phyloP scores from a whole-genome alignment of 2,329 filamentous ascomycete species.

The Colletotrichum lentis region DNA sequence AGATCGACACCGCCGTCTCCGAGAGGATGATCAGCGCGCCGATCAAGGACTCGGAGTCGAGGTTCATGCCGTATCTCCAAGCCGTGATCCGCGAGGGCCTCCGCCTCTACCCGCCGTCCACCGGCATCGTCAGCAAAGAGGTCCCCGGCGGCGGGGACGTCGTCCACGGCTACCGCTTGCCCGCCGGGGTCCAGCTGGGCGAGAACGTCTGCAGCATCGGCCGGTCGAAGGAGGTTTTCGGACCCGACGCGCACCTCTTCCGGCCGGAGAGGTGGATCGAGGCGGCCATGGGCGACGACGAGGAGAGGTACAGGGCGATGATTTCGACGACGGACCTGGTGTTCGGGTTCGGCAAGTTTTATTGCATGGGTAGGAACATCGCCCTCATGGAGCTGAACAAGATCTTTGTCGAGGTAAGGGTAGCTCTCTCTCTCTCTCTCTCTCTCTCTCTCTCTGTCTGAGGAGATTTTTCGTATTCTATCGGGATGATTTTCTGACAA shows the following conservation, averaged over 20 bases:
- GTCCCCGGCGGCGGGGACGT: slow-evolving; percentile 54
- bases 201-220: slow-evolving; percentile 52
- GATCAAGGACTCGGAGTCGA: slow-evolving; percentile 49
- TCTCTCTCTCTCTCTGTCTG: too few species aligned
- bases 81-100: slow-evolving; percentile 62
- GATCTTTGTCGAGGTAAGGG: slow-evolving; percentile 54
- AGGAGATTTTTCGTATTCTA: slow-evolving; percentile 38
- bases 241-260: slow-evolving; percentile 55
- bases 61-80: slow-evolving; percentile 54
- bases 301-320: slow-evolving; percentile 47
- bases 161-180: slow-evolving; percentile 48
- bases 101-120: slow-evolving; percentile 59
- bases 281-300: slow-evolving; percentile 42
- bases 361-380: slow-evolving; percentile 56
- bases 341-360: slow-evolving; percentile 53
- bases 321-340: slow-evolving; percentile 51
- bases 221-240: slow-evolving; percentile 53
- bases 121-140: slow-evolving; percentile 58
- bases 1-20: slow-evolving; percentile 52
- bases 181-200: slow-evolving; percentile 50
- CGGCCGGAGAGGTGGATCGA: slow-evolving; percentile 59
- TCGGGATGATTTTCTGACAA: fast-evolving
- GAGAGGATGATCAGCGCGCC: slow-evolving; percentile 38
- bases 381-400: slow-evolving; percentile 57
- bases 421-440: too few species aligned